Percentiles rank a stretch among this genome's conserved stretches.
These are phyloP conservation scores for Huntiella moniliformis DNA, from an alignment of 2,329 filamentous ascomycete species.

Conservation along the genomic window DNA sequence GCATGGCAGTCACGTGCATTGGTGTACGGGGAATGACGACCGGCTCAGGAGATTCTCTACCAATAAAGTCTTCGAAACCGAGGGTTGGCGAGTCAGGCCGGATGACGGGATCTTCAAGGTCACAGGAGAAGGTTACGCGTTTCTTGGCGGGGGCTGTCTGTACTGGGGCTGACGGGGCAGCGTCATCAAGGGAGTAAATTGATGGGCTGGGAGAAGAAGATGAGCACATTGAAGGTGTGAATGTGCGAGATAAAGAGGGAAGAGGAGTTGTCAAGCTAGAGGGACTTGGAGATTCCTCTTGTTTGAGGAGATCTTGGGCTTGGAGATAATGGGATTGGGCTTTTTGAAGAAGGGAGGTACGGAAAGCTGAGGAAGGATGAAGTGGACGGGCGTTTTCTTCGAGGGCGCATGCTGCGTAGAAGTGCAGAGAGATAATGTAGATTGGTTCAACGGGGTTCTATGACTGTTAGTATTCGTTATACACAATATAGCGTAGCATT, in stretches of 20 bases:
- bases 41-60: conserved; percentile 14
- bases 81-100: conserved; percentile 43
- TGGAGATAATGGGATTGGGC: conserved; percentile 32
- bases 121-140: conserved; percentile 22
- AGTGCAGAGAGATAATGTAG: conserved; percentile 39
- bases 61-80: conserved; percentile 28
- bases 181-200: conserved; percentile 21
- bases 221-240: conserved; percentile 24
- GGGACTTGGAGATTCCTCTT: conserved; percentile 25
- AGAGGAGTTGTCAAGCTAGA: conserved; percentile 28
- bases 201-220: conserved; percentile 32
- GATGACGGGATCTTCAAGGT: conserved; percentile 26
- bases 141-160: conserved; percentile 17
- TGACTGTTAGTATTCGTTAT: conserved; percentile 11
- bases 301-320: conserved; percentile 28
- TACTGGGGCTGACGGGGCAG: conserved; percentile 9
- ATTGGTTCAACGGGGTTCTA: conserved; percentile 29
- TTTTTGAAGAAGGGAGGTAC: conserved; percentile 29
- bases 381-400: conserved; percentile 36
- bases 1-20: conserved; percentile 11
- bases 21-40: conserved; percentile 9
- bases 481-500: neutral
- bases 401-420: conserved; percentile 41
- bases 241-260: conserved; percentile 26
- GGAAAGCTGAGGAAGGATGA: conserved; percentile 26